Evolutionary conservation across 352 stramenopile species (phyloP).

Genomic region (Lagenidium giganteum): DNA sequence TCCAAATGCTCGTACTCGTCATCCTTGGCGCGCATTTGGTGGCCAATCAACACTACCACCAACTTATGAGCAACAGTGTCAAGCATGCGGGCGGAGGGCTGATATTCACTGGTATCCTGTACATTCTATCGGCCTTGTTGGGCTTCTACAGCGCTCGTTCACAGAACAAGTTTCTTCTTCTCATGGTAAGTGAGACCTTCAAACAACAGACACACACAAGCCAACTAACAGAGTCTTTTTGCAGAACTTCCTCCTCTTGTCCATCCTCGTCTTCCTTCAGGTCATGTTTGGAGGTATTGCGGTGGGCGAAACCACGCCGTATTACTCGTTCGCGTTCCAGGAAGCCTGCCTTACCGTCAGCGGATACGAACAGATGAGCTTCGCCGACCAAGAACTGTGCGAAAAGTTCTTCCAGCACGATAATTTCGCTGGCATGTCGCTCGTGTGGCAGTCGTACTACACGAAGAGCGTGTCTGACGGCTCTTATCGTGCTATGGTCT

Average conservation of each 20-base stretch:
- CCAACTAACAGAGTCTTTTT: too few relatives aligned
- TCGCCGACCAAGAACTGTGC: constrained; percentile 28
- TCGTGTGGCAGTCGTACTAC: constrained; percentile 79
- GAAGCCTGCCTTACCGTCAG: constrained; percentile 57
- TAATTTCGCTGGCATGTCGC: constrained; percentile 47
- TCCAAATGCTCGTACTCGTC: constrained; percentile 52
- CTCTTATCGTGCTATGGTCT: constrained; percentile 46
- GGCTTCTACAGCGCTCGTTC: constrained; percentile 48
- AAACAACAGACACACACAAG: not conserved
- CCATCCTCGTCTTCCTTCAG: constrained; percentile 51
- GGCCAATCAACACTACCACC: constrained; percentile 52
- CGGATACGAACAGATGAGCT: constrained; percentile 33
- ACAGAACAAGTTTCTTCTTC: constrained; percentile 76
- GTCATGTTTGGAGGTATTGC: constrained; percentile 53
- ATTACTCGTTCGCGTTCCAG: constrained; percentile 30
- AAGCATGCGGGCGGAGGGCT: constrained; percentile 55
- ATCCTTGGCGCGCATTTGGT: constrained; percentile 41
- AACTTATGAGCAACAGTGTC: constrained; percentile 43
- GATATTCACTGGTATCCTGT: constrained; percentile 62
- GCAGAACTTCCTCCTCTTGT: constrained; percentile 40
- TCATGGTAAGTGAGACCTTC: constrained; percentile 24
- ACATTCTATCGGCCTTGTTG: constrained; percentile 34
- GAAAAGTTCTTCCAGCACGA: constrained; percentile 51
- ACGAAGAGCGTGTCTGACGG: constrained; percentile 30
- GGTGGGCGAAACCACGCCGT: constrained; percentile 24